Conservation (phyloP, 2,329 filamentous ascomycete genomes). For the Colletotrichum australisinense region DNA sequence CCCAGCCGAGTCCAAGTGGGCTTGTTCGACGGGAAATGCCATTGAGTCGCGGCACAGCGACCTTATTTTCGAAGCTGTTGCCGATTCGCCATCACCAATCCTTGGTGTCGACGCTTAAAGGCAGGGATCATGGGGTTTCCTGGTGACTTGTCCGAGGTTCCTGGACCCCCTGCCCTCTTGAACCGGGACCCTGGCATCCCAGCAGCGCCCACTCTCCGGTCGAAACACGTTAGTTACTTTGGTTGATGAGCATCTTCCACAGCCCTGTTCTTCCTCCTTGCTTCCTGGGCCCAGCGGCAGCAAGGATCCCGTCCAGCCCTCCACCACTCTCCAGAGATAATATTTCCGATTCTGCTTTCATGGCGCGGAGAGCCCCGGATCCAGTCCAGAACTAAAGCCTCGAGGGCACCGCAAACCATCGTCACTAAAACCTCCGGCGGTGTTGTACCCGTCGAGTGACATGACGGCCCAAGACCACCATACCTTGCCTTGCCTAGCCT, state of each 20-base stretch:
- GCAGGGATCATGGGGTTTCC: conserved; percentile 35
- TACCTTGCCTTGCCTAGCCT: conserved; percentile 43
- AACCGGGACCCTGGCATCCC: conserved; percentile 35
- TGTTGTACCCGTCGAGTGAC: conserved; percentile 46
- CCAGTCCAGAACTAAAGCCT: conserved; percentile 35
- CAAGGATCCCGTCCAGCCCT: conserved; percentile 45
- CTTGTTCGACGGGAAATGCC: conserved; percentile 47
- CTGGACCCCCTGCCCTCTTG: conserved; percentile 22
- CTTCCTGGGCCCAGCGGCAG: conserved; percentile 45
- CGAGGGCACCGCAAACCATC: conserved; percentile 44
- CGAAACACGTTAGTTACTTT: conserved; percentile 55
- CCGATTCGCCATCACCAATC: conserved; percentile 36
- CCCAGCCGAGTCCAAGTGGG: conserved; percentile 28
- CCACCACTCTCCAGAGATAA: conserved; percentile 50
- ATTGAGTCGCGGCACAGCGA: conserved; percentile 36
- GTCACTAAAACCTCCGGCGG: conserved; percentile 45
- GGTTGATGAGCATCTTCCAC: conserved; percentile 49
- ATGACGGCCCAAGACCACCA: conserved; percentile 40
- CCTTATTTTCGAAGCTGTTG: conserved; percentile 35
- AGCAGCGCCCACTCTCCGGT: conserved; percentile 48
- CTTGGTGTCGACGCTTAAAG: conserved; percentile 26
- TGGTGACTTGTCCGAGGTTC: conserved; percentile 36
- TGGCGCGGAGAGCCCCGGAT: conserved; percentile 57
- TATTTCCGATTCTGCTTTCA: conserved; percentile 60
- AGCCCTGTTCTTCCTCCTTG: conserved; percentile 51